Percentiles rank a stretch among this genome's conserved stretches.
These are phyloP conservation scores for Cenchrus purpureus DNA, from an alignment of 176 grass and related monocot species.

Conservation along the genomic window DNA sequence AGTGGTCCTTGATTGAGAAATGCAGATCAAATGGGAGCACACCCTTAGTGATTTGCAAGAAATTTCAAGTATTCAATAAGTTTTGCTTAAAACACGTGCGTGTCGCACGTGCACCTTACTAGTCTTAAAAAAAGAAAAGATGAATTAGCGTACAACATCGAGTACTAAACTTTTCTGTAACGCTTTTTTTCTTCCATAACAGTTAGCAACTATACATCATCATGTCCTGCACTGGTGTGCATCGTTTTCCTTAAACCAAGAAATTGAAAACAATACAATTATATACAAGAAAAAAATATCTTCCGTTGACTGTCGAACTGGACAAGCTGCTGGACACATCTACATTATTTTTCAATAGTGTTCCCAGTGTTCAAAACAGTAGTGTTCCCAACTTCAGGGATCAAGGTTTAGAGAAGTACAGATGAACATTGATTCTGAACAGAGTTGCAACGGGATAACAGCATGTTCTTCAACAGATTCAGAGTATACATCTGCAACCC, in stretches of 20 bases:
- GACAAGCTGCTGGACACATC: too few species aligned
- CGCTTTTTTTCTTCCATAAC: neutral
- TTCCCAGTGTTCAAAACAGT: too few species aligned
- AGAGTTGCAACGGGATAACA: constrained; percentile 3
- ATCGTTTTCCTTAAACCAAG: constrained; percentile 18
- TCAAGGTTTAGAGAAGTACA: neutral
- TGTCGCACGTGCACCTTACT: too few species aligned
- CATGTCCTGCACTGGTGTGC: constrained; percentile 13
- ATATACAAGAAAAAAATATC: neutral
- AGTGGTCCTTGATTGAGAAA: too few species aligned
- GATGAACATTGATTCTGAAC: constrained; percentile 6
- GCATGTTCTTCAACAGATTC: constrained; percentile 17
- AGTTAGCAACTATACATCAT: neutral
- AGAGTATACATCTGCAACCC: neutral
- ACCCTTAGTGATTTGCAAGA: too few species aligned
- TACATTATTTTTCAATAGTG: neutral
- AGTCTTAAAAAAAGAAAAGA: too few species aligned
- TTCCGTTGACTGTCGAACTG: neutral
- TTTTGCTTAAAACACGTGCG: too few species aligned
- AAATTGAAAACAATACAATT: constrained; percentile 1
- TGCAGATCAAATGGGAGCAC: too few species aligned
- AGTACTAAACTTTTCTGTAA: neutral
- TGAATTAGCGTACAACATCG: neutral
- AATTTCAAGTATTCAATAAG: too few species aligned
- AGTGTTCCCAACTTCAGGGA: neutral